Conservation (phyloP, 345 rosid species). For the Eucalyptus rudis region DNA sequence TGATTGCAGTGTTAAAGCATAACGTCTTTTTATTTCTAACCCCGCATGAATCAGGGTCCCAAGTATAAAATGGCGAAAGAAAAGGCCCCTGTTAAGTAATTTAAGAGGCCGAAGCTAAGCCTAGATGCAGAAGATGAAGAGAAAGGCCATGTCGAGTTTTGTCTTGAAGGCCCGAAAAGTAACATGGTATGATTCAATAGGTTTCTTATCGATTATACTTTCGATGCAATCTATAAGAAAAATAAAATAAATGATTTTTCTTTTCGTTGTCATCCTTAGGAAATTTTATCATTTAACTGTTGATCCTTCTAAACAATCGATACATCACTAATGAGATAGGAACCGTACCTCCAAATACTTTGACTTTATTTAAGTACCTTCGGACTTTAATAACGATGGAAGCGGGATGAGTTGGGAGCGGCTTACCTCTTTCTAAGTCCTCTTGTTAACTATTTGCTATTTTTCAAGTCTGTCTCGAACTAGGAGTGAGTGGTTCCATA, state of each 20-base stretch:
- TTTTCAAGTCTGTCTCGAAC: background rate
- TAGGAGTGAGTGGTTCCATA: accelerated
- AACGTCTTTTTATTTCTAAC: background rate
- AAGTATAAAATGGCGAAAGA: background rate
- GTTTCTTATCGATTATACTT: background rate
- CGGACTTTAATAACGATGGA: background rate
- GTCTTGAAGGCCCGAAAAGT: background rate
- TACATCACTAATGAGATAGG: no score
- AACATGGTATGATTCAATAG: background rate
- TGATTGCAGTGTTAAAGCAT: background rate
- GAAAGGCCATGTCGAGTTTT: background rate
- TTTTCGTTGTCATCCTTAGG: no score
- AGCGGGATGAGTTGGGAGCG: background rate
- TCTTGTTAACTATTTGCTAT: background rate
- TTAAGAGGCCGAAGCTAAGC: background rate
- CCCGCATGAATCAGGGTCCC: background rate
- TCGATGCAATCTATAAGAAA: background rate
- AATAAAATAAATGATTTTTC: no score
- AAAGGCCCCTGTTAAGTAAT: background rate
- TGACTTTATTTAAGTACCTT: background rate
- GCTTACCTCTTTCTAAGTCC: background rate
- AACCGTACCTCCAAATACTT: background rate
- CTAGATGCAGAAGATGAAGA: background rate
- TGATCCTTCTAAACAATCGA: no score
- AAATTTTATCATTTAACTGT: no score